Evolutionary conservation across 306 rosid species (phyloP).

Genomic region (Sicyos baderoa): DNA sequence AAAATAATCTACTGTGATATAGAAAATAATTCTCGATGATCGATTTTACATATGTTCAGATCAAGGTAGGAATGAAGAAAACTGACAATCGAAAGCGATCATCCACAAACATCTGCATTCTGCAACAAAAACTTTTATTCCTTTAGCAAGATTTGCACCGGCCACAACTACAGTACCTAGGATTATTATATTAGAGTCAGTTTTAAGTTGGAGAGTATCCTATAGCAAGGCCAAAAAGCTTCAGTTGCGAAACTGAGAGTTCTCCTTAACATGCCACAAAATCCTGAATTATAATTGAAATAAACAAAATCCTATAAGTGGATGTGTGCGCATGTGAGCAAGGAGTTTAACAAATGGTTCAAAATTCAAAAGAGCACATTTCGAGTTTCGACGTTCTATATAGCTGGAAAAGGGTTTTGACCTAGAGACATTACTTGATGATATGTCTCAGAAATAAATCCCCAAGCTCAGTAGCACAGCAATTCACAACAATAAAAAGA

Average conservation of each 20-base stretch:
- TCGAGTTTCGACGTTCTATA: not conserved
- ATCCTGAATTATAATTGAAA: not conserved
- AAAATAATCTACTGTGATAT: constrained; percentile 6
- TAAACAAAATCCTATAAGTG: not conserved
- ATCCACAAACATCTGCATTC: not conserved
- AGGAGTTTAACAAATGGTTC: not conserved
- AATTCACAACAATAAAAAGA: not conserved
- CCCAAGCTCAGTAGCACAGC: constrained; percentile 1
- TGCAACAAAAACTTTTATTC: constrained; percentile 18
- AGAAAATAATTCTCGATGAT: constrained; percentile 11
- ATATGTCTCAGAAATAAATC: not conserved
- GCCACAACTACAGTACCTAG: constrained; percentile 6
- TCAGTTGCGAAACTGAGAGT: not conserved
- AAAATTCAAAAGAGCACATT: not conserved
- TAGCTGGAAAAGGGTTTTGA: not conserved
- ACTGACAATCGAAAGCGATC: not conserved
- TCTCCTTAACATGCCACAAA: not conserved
- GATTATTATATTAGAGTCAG: not conserved
- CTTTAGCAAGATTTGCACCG: constrained; percentile 8
- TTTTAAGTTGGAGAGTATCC: not conserved
- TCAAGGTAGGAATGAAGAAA: not conserved
- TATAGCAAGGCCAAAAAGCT: not conserved
- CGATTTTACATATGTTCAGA: not conserved
- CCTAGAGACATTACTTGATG: not conserved
- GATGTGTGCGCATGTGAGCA: not conserved